Percentiles rank a stretch among this genome's conserved stretches.
phyloP scores from a whole-genome alignment of 305 asterid species.

The Rubia tinctorum region DNA sequence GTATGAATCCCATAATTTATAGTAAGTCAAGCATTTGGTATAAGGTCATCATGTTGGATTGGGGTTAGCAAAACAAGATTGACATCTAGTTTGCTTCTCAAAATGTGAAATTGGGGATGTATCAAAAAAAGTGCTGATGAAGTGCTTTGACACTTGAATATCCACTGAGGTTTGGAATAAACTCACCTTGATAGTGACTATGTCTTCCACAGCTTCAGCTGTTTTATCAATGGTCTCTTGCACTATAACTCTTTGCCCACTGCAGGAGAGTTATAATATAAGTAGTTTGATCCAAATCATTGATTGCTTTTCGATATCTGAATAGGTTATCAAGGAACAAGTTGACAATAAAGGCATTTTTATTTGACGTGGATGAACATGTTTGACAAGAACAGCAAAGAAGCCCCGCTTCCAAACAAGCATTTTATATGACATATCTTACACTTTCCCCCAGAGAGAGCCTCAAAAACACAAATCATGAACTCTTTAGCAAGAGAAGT shows the following conservation, averaged over 20 bases:
- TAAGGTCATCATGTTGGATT: not conserved
- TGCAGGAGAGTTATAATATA: constrained; percentile 38
- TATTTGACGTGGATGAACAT: not conserved
- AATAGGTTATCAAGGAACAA: not conserved
- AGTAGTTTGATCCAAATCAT: constrained; percentile 15
- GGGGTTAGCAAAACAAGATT: not conserved
- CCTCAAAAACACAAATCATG: not conserved
- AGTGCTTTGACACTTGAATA: not conserved
- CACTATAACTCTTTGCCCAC: constrained; percentile 84
- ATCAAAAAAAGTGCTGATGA: not conserved
- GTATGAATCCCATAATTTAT: too few species aligned
- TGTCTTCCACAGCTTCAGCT: constrained; percentile 52
- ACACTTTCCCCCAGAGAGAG: too few species aligned
- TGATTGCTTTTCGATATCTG: not conserved
- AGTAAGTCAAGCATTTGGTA: not conserved
- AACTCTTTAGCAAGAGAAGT: not conserved
- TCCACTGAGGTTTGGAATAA: not conserved
- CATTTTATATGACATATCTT: too few species aligned
- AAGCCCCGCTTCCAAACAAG: not conserved
- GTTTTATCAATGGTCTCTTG: constrained; percentile 52
- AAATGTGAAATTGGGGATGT: not conserved
- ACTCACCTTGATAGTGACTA: constrained; percentile 79
- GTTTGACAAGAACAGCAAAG: not conserved
- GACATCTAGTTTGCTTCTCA: not conserved
- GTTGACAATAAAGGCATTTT: not conserved